Evolutionary conservation across 371 early-diverging fungal genomes (phyloP).

Genomic region (Smittium culicis): DNA sequence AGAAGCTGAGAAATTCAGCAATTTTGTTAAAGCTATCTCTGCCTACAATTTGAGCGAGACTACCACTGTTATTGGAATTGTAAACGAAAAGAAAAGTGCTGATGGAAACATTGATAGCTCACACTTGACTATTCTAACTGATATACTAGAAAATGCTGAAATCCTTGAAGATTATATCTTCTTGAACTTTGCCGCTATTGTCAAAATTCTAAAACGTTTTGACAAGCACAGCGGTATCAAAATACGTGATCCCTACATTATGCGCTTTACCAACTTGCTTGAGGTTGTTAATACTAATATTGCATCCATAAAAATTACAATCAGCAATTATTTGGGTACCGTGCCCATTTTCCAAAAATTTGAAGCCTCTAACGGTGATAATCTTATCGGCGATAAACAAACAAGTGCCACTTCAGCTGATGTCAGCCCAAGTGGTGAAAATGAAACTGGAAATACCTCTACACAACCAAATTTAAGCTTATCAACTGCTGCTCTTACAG

Average conservation of each 20-base stretch:
- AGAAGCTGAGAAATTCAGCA: conserved; percentile 38
- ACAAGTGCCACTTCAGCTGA: neutral
- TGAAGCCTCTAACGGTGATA: neutral
- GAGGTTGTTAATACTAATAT: neutral
- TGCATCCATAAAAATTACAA: neutral
- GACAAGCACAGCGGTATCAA: conserved; percentile 62
- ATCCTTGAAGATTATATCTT: conserved; percentile 54
- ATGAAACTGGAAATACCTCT: too few relatives aligned
- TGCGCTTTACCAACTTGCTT: conserved; percentile 45
- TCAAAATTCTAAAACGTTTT: conserved; percentile 71
- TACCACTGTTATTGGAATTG: neutral
- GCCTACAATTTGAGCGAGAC: neutral
- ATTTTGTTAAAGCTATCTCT: conserved; percentile 15
- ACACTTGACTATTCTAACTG: conserved; percentile 36
- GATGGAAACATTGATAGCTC: conserved; percentile 40
- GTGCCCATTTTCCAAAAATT: neutral
- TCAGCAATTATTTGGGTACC: neutral
- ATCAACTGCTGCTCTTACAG: neutral
- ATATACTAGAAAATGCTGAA: conserved; percentile 46
- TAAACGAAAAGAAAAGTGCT: conserved; percentile 13
- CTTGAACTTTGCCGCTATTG: conserved; percentile 60
- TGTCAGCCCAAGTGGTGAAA: too few relatives aligned
- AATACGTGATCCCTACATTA: conserved; percentile 55
- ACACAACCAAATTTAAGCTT: neutral
- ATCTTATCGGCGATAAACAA: too few relatives aligned